Evolutionary conservation across 768 basidiomycete genomes (phyloP).

Genomic region (Leccinum truebloodii): DNA sequence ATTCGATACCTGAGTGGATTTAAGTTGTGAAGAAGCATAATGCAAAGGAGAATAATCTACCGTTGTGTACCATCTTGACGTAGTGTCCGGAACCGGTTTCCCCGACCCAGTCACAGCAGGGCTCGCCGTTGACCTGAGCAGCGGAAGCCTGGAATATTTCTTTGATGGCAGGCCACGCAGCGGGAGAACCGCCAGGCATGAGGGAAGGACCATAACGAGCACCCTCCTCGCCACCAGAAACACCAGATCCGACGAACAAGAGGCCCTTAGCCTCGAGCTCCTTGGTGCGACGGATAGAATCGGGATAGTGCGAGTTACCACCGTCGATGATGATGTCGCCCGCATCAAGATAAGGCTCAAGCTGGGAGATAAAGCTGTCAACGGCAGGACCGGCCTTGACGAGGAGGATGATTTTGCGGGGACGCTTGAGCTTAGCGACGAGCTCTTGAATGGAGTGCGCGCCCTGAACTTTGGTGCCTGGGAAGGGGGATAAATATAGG

Average conservation of each 20-base stretch:
- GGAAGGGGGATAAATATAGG: constrained; percentile 19
- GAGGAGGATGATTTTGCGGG: constrained; percentile 96
- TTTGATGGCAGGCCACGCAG: constrained; percentile 97
- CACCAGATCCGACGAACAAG: constrained; percentile 97
- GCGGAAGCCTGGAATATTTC: constrained; percentile 98
- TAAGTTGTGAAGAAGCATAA: constrained; percentile 8
- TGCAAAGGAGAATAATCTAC: constrained; percentile 39
- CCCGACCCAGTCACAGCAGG: constrained; percentile 99
- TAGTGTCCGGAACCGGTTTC: constrained; percentile 96
- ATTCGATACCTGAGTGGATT: constrained; percentile 82
- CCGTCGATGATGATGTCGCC: constrained; percentile 99
- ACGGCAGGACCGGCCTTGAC: constrained; percentile 98
- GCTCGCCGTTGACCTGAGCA: constrained; percentile 91
- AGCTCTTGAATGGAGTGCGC: constrained; percentile 94
- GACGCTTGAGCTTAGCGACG: constrained; percentile 86
- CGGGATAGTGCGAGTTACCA: constrained; percentile 99
- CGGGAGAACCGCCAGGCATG: constrained; percentile 96
- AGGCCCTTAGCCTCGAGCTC: constrained; percentile 94
- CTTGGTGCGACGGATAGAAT: constrained; percentile 91
- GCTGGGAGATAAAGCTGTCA: constrained; percentile 91
- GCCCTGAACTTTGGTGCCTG: constrained; percentile 94
- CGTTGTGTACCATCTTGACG: constrained; percentile 99
- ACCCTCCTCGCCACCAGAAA: constrained; percentile 99
- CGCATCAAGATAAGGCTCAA: constrained; percentile 84
- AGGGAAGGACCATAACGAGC: constrained; percentile 96